Percentiles rank a stretch among this genome's conserved stretches.
Evolutionary conservation across 345 rosid species (phyloP).

Genomic region (Salix caprea): DNA sequence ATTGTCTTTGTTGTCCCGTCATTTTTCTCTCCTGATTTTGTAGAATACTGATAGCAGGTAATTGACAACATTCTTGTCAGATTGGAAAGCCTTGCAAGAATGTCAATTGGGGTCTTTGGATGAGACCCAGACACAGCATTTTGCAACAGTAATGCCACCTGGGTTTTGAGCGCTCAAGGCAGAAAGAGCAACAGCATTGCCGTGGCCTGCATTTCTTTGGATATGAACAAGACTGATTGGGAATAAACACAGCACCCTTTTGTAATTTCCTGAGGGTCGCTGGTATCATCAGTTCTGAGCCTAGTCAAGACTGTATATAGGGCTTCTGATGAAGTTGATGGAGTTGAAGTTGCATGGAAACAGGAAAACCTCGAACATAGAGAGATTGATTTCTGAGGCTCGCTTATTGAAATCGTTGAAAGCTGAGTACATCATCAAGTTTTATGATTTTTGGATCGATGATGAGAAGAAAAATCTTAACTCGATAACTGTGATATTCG

Average conservation of each 20-base stretch:
- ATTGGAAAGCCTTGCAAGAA: slow-evolving; percentile 11
- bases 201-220: slow-evolving; percentile 13
- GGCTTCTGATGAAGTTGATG: no score
- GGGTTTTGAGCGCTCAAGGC: slow-evolving; percentile 14
- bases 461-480: no score
- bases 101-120: neutral
- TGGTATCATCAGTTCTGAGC: no score
- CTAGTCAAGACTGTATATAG: no score
- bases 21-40: neutral
- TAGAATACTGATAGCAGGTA: slow-evolving; percentile 4
- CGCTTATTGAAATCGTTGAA: no score
- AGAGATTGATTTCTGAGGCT: no score
- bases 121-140: slow-evolving; percentile 4
- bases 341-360: no score
- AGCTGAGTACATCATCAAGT: no score
- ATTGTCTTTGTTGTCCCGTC: neutral
- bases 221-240: slow-evolving; percentile 13
- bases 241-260: slow-evolving; percentile 7
- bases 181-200: slow-evolving; percentile 11
- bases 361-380: no score
- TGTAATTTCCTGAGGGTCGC: neutral
- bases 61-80: neutral
- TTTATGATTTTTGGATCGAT: no score
- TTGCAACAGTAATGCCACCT: slow-evolving; percentile 8
- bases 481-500: no score